phyloP scores from a whole-genome alignment of 2,329 filamentous ascomycete species.

The Hortaea werneckii region DNA sequence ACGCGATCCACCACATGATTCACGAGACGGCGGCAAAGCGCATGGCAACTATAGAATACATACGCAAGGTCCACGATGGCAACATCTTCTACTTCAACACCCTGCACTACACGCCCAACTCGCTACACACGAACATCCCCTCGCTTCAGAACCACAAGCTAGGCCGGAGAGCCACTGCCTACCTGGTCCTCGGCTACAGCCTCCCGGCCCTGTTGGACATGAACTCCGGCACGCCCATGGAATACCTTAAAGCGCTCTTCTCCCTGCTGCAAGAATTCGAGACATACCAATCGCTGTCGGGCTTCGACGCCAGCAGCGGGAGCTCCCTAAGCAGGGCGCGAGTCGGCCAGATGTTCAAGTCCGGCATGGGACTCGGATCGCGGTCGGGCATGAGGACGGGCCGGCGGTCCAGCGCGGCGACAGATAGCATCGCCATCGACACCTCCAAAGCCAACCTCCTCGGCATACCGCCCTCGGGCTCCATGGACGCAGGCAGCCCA shows the following conservation, averaged over 20 bases:
- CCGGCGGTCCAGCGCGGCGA: constrained; percentile 47
- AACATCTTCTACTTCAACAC: constrained; percentile 98
- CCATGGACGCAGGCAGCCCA: constrained; percentile 8
- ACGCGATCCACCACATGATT: constrained; percentile 55
- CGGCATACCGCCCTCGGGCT: constrained; percentile 8
- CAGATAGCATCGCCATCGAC: constrained; percentile 41
- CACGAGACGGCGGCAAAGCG: constrained; percentile 83
- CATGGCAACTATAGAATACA: constrained; percentile 86
- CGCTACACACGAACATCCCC: constrained; percentile 63
- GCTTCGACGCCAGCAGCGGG: constrained; percentile 51
- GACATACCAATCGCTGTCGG: constrained; percentile 76
- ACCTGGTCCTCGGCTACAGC: constrained; percentile 83
- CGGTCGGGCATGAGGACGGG: constrained; percentile 25
- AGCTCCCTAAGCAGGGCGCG: constrained; percentile 66
- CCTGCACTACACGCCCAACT: constrained; percentile 74
- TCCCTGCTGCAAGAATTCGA: constrained; percentile 85
- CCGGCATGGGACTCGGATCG: constrained; percentile 29
- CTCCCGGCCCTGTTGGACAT: constrained; percentile 84
- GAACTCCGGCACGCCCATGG: constrained; percentile 59
- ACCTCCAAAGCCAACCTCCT: constrained; percentile 11
- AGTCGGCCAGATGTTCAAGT: constrained; percentile 48
- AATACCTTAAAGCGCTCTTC: constrained; percentile 81
- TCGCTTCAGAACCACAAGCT: constrained; percentile 79
- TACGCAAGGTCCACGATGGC: constrained; percentile 87
- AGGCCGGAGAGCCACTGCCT: constrained; percentile 83